These are phyloP conservation scores for Malassezia furfur DNA, from an alignment of 1,284 basidiomycete genomes.

Conservation along the genomic window DNA sequence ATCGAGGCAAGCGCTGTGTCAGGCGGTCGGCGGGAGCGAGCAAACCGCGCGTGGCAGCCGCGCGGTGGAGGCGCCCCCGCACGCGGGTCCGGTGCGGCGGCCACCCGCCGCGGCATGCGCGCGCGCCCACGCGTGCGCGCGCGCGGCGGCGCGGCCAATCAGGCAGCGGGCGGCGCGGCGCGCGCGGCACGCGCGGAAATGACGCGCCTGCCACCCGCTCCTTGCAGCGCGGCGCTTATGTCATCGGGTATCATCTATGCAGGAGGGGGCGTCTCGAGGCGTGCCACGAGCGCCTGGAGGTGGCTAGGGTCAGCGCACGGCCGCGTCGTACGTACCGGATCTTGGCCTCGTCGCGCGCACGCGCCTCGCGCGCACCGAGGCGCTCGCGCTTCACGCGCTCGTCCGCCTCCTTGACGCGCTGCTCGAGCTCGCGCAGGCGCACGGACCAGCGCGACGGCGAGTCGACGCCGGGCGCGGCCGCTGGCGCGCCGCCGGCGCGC, in stretches of 20 bases:
- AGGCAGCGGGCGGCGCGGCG: background rate
- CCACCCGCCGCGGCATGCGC: background rate
- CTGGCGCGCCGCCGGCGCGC: too few species aligned
- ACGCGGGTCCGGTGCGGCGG: too few species aligned
- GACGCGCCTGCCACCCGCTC: slow-evolving; percentile 3
- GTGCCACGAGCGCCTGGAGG: slow-evolving; percentile 13
- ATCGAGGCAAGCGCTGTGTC: too few species aligned
- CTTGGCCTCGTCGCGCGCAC: slow-evolving; percentile 28
- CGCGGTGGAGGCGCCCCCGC: too few species aligned
- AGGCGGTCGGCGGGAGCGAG: too few species aligned
- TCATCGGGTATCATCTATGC: slow-evolving; percentile 16
- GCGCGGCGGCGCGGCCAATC: background rate
- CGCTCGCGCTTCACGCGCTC: slow-evolving; percentile 90
- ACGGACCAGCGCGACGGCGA: slow-evolving; percentile 26
- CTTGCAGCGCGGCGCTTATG: slow-evolving; percentile 12
- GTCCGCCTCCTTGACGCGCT: slow-evolving; percentile 69
- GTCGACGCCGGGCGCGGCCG: background rate
- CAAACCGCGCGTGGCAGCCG: too few species aligned
- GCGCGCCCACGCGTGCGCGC: background rate
- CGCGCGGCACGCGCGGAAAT: slow-evolving; percentile 1
- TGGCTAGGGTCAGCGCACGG: slow-evolving; percentile 1
- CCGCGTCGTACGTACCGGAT: slow-evolving; percentile 9
- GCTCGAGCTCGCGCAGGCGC: slow-evolving; percentile 61
- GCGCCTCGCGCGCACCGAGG: slow-evolving; percentile 80
- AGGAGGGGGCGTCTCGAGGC: slow-evolving; percentile 9